Percentiles rank a stretch among this genome's conserved stretches.
Evolutionary conservation across 495 filamentous ascomycete genomes (phyloP).

Genomic region (Paragyromitra xinjiangensis): DNA sequence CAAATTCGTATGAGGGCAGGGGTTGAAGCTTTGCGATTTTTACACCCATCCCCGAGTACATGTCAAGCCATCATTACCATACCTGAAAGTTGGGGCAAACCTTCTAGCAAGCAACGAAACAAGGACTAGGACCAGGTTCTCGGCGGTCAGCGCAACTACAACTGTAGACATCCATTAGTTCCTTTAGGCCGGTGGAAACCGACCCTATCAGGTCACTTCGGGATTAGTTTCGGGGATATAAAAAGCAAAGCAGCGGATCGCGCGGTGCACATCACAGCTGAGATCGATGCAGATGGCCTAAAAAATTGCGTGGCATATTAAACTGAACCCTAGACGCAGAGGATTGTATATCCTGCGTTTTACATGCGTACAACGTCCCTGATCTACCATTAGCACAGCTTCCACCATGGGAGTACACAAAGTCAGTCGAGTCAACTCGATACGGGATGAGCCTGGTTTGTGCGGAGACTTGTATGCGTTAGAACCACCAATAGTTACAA

Average conservation of each 20-base stretch:
- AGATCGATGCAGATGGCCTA: background rate
- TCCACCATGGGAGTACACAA: background rate
- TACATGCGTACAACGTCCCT: slow-evolving; percentile 11
- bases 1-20: no score
- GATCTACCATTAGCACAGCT: slow-evolving; percentile 14
- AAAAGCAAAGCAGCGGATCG: background rate
- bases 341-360: background rate
- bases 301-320: slow-evolving; percentile 4
- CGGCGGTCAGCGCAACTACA: background rate
- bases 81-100: background rate
- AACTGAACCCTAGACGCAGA: background rate
- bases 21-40: no score
- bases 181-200: background rate
- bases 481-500: background rate
- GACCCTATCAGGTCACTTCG: slow-evolving; percentile 11
- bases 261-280: background rate
- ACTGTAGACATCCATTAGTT: background rate
- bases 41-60: background rate
- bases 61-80: background rate
- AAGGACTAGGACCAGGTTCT: background rate
- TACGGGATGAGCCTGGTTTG: slow-evolving; percentile 9
- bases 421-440: background rate
- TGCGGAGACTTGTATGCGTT: slow-evolving; percentile 23
- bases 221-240: background rate
- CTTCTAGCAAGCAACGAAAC: background rate